These are phyloP conservation scores for Panus rudis DNA, from an alignment of 768 basidiomycete genomes.

Conservation along the genomic window DNA sequence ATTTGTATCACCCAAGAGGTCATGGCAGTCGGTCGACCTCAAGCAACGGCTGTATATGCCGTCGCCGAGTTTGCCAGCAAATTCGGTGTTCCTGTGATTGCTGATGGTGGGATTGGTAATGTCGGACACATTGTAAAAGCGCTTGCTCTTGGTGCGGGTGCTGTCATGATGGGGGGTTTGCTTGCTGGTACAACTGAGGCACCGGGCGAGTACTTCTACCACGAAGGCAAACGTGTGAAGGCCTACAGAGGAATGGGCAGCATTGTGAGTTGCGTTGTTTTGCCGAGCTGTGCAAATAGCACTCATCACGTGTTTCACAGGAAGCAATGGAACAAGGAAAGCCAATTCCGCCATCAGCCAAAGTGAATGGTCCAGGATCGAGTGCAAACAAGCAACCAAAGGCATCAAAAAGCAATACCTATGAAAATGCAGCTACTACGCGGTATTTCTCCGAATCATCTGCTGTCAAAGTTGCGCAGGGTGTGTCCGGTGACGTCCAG, in stretches of 20 bases:
- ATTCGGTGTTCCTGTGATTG: conserved; percentile 95
- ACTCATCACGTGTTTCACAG: conserved; percentile 13
- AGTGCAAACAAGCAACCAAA: conserved; percentile 39
- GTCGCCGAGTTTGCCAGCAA: conserved; percentile 89
- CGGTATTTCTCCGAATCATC: conserved; percentile 94
- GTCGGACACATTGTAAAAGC: conserved; percentile 99
- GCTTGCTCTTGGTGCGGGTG: conserved; percentile 84
- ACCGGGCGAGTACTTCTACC: conserved; percentile 98
- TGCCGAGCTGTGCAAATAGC: neutral
- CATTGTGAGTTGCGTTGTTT: conserved; percentile 39
- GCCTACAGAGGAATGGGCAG: conserved; percentile 98
- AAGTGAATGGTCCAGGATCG: conserved; percentile 15
- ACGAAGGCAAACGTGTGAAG: conserved; percentile 98
- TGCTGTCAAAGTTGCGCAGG: conserved; percentile 92
- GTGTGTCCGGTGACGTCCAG: conserved; percentile 93
- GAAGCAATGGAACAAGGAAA: conserved; percentile 88
- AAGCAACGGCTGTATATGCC: conserved; percentile 96
- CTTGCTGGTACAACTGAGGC: conserved; percentile 96
- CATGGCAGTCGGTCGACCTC: conserved; percentile 97
- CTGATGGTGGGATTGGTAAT: conserved; percentile 93
- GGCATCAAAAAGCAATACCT: conserved; percentile 38
- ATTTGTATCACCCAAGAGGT: conserved; percentile 99
- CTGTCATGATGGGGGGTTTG: conserved; percentile 98
- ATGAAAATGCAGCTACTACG: conserved; percentile 93
- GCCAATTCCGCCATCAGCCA: conserved; percentile 26